phyloP scores from a whole-genome alignment of 2,329 filamentous ascomycete genomes.

The Sclerotinia borealis region DNA sequence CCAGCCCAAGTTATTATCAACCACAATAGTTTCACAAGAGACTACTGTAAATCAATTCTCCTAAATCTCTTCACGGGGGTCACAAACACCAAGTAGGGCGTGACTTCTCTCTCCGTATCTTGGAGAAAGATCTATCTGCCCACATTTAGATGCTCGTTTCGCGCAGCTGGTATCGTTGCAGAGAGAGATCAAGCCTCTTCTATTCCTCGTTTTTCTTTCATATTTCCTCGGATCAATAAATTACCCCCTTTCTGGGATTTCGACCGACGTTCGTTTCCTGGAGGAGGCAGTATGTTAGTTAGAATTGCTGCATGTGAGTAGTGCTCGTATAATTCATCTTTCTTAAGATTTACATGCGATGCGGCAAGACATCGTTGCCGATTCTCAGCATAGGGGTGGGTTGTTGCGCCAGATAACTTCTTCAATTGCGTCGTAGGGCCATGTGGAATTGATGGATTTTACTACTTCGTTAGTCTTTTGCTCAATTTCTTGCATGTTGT shows the following conservation, averaged over 20 bases:
- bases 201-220: not conserved
- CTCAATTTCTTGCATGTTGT: too few relatives aligned
- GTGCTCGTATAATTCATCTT: slow-evolving; percentile 13
- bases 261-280: not conserved
- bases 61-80: not conserved
- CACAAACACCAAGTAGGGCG: not conserved
- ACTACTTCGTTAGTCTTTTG: not conserved
- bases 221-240: not conserved
- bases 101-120: not conserved
- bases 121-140: not conserved
- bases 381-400: not conserved
- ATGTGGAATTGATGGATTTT: not conserved
- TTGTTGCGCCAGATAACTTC: slow-evolving; percentile 16
- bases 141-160: not conserved
- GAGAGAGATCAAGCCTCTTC: not conserved
- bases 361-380: slow-evolving; percentile 13
- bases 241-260: not conserved
- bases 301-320: slow-evolving; percentile 19
- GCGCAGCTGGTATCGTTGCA: not conserved
- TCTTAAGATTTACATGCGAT: slow-evolving; percentile 12
- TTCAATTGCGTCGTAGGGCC: not conserved
- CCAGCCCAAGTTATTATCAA: not conserved
- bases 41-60: not conserved
- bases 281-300: slow-evolving; percentile 14
- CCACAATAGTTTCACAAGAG: not conserved